Evolutionary conservation across 768 basidiomycete species (phyloP), one percentile per base, ranked within the genome.

Genomic region (Rhodosporidiobolus odoratus): DNA sequence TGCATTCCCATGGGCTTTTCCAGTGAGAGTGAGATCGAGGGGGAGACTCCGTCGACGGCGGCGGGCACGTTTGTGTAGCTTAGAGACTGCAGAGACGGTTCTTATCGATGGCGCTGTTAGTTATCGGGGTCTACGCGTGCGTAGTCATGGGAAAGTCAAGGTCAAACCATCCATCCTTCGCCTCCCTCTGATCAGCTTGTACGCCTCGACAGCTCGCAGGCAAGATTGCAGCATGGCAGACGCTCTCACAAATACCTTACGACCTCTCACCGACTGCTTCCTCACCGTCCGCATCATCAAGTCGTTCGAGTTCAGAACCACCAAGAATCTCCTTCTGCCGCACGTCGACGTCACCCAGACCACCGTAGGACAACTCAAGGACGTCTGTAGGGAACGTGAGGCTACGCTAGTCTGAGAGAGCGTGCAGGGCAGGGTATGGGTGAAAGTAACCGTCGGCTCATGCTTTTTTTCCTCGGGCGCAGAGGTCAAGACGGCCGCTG

Each of bases 221-320:
- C 30, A 58, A 34, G 41, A 43, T 41, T 30, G n/a, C n/a, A n/a
- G n/a, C n/a, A 30, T 35, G 23, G n/a, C 23, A 25, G 69, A 70
- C 48, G 69, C 76, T 4, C 82, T 87, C 50, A 87, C 87, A 52
- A 92, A 88, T 80, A 81, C 84, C 62, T 82, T 86, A 37, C 82
- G 84, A 4, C 89, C 91, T 16, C 84, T 81, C 75, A 88, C 88
- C 4, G 83, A 86, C 70, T 91, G 92, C 30, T 92, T 91, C 8
- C 81, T 98, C 66, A 98, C 95, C 12, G 80, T 98, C 58, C 87
- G 95, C 40, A 84, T 97, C 71, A 91, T 99, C 82, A 99, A 99
- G 79, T 92, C 91, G 27, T 95, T 99, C 79, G 87, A 87, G 77
- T 97, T 86, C 80, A 86, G 95, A 65, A 97, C 93, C 64, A 89